A percentile compares a stretch with the other conserved stretches of the same genome.
phyloP scores from a whole-genome alignment of 441 rosid species.

The Eruca vesicaria region DNA sequence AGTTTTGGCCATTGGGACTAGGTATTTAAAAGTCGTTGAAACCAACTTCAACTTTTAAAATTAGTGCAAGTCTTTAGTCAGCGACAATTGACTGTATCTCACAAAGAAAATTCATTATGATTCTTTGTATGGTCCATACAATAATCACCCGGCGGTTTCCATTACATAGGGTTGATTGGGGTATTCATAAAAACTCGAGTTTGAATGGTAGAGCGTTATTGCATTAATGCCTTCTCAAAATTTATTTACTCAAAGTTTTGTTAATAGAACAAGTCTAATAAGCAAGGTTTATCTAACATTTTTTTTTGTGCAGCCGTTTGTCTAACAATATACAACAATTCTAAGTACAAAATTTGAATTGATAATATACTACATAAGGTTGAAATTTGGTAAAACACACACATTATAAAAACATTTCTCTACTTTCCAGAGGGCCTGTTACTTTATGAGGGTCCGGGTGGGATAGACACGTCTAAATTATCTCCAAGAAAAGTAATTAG shows the following conservation, averaged over 20 bases:
- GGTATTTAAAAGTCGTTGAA: background rate
- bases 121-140: slow-evolving; percentile 5
- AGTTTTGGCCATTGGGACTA: no score
- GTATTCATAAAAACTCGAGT: background rate
- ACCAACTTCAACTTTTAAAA: background rate
- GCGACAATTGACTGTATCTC: background rate
- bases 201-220: background rate
- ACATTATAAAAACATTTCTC: no score
- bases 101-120: background rate
- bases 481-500: no score
- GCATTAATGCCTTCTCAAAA: background rate
- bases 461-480: no score
- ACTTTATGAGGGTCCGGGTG: no score
- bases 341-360: no score
- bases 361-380: no score
- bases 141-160: background rate
- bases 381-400: no score
- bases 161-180: background rate
- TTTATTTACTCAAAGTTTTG: background rate
- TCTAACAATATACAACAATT: background rate
- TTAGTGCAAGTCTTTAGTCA: background rate
- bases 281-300: no score
- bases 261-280: no score
- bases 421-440: no score
- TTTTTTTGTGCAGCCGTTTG: no score